Base-by-base conservation (phyloP, 192 early-diverging fungal species). In the Helicostylum pulchrum region DNA sequence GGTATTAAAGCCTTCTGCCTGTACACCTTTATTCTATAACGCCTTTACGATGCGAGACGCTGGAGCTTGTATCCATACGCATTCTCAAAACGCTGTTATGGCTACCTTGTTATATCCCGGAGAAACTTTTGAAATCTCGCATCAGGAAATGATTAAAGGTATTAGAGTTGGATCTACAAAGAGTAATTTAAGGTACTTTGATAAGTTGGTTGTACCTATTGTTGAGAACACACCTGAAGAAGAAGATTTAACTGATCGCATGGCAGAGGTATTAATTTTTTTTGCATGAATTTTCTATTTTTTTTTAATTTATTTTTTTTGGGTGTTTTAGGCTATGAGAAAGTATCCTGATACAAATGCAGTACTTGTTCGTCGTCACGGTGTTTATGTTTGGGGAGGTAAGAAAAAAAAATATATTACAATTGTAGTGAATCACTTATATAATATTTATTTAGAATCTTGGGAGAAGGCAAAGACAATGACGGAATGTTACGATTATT, bases 101-200 rank as follows among this genome's bases (percentile, higher is more conserved):
- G 93, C 77, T 4, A 97, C 96, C 0, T 71, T 98, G 69, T 72
- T 98, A 44, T 93, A 81, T 62, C 53, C 77, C 11, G 87, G 87
- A 9, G 77, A 85, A 7, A 84, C 80, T 50, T 98, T 98, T 77
- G 72, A 72, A 11, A 95, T 98, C 59, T 91, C 92, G 8, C 93
- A 97, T 74, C 94, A 97, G 71, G 96, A 98, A 71, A 98, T 98
- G 96, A 98, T 98, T 79, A 98, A 98, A 79, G 96, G 96, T 6
- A 98, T 98, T 53, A 78, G 90, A 23, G 80, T 83, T 19, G 96
- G 94, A 3, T 75, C 67, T 36, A 77, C 83, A 1, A 81, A 83
- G 52, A 68, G 76, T 15, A 89, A 85, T 70, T 78, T 89, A 26
- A 70, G 82, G 20, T 95, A 92, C 68, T 88, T 86, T 73, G 94